Conservation (phyloP, 78 protist species). For the slime mould (Dictyostelium discoideum) region DNA sequence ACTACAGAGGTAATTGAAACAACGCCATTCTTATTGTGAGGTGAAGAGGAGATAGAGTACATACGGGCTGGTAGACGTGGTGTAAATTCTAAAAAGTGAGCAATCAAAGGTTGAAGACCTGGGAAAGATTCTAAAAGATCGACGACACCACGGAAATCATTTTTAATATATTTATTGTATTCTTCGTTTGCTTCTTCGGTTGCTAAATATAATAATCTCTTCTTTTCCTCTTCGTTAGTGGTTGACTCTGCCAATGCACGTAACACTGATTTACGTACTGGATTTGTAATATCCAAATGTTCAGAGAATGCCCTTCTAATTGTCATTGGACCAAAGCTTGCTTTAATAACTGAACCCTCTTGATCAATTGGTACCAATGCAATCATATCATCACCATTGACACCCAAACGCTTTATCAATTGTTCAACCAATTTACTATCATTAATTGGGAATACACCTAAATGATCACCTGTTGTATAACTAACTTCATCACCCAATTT, state of each 20-base stretch:
- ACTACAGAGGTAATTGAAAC: conserved; percentile 88
- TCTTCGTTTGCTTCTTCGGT: conserved; percentile 59
- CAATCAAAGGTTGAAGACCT: conserved; percentile 80
- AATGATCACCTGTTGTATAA: conserved; percentile 91
- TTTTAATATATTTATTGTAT: conserved; percentile 46
- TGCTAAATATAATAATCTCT: conserved; percentile 34
- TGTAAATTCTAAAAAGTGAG: conserved; percentile 86
- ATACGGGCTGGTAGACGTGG: conserved; percentile 94
- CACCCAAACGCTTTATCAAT: conserved; percentile 35
- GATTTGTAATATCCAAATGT: conserved; percentile 66
- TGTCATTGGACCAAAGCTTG: conserved; percentile 73
- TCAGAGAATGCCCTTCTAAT: conserved; percentile 47
- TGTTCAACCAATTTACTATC: conserved; percentile 67
- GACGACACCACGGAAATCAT: conserved; percentile 44
- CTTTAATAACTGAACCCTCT: conserved; percentile 54
- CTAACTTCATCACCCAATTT: conserved; percentile 16
- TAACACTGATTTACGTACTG: conserved; percentile 65
- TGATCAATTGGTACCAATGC: conserved; percentile 63
- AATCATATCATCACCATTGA: conserved; percentile 23
- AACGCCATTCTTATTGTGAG: conserved; percentile 22
- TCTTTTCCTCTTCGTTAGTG: conserved; percentile 21
- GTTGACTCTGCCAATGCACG: conserved; percentile 65
- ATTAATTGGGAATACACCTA: conserved; percentile 89
- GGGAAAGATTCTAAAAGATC: conserved; percentile 73
- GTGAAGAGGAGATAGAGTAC: conserved; percentile 94